phyloP scores from a whole-genome alignment of 1,284 basidiomycete species.

The Malassezia brasiliensis region DNA sequence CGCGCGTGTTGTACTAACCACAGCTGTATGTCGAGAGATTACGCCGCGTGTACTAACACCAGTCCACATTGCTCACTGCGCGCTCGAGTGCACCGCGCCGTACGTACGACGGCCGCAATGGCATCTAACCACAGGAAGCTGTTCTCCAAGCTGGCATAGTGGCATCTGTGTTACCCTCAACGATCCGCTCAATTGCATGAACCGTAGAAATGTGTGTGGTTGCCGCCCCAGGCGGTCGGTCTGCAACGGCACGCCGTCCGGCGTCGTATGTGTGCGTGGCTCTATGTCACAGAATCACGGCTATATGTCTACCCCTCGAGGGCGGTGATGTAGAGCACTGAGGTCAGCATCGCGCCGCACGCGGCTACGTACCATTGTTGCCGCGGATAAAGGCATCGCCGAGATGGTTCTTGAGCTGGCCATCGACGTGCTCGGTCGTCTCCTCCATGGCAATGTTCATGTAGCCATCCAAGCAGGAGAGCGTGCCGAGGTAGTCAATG shows the following conservation, averaged over 20 bases:
- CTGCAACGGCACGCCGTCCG: no score
- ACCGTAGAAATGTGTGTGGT: no score
- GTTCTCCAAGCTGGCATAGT: slow-evolving; percentile 28
- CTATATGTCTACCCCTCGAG: not conserved
- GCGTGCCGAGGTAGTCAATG: slow-evolving; percentile 82
- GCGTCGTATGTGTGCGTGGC: no score
- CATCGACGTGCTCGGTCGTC: slow-evolving; percentile 87
- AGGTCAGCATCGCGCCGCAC: not conserved
- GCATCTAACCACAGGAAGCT: slow-evolving; percentile 24
- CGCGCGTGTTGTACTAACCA: not conserved
- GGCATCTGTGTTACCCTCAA: not conserved
- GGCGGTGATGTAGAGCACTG: slow-evolving; percentile 25
- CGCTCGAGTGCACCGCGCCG: slow-evolving; percentile 42
- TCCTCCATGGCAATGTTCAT: slow-evolving; percentile 97
- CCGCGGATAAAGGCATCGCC: slow-evolving; percentile 92
- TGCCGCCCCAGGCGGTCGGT: no score
- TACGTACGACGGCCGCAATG: slow-evolving; percentile 4
- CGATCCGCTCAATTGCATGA: not conserved
- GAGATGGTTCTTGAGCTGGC: slow-evolving; percentile 71
- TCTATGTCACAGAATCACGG: no score
- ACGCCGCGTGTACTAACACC: not conserved
- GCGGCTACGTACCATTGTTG: slow-evolving; percentile 70
- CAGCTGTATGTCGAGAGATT: slow-evolving; percentile 9
- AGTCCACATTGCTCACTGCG: slow-evolving; percentile 44
- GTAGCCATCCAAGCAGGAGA: slow-evolving; percentile 87